Percentiles rank a stretch among this genome's conserved stretches.
These are phyloP conservation scores for Phoma sp. DNA, from an alignment of 2,329 filamentous ascomycete genomes.

Conservation along the genomic window DNA sequence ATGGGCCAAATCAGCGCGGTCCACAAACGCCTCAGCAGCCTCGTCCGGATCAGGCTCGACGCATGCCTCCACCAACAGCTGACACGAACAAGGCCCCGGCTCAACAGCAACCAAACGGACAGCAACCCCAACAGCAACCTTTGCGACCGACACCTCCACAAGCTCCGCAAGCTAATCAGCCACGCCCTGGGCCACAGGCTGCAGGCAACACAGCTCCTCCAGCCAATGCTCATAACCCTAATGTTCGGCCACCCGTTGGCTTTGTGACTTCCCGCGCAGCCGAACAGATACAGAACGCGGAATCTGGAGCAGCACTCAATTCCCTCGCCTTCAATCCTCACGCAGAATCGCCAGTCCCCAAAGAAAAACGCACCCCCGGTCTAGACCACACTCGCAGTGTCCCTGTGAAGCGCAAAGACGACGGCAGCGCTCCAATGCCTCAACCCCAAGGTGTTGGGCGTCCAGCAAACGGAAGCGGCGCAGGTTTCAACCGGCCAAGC, in stretches of 20 bases:
- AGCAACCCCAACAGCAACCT: conserved; percentile 31
- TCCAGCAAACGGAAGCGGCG: conserved; percentile 18
- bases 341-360: conserved; percentile 71
- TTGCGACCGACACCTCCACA: conserved; percentile 34
- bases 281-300: conserved; percentile 47
- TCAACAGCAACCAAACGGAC: conserved; percentile 29
- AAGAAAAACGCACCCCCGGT: conserved; percentile 77
- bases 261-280: conserved; percentile 56
- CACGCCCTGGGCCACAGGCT: conserved; percentile 22
- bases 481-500: conserved; percentile 22
- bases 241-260: conserved; percentile 46
- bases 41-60: conserved; percentile 28
- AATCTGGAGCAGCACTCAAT: conserved; percentile 36
- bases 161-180: conserved; percentile 26
- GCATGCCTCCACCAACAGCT: conserved; percentile 30
- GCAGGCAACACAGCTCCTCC: conserved; percentile 13
- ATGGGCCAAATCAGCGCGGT: conserved; percentile 36
- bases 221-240: conserved; percentile 22
- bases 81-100: conserved; percentile 27
- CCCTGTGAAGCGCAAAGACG: conserved; percentile 65
- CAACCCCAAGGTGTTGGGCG: conserved; percentile 19
- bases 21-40: conserved; percentile 38
- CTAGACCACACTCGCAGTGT: conserved; percentile 81
- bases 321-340: conserved; percentile 57
- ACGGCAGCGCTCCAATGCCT: conserved; percentile 28